Evolutionary conservation across 148 eudicot species (phyloP).

Genomic region (Rheum nobile): DNA sequence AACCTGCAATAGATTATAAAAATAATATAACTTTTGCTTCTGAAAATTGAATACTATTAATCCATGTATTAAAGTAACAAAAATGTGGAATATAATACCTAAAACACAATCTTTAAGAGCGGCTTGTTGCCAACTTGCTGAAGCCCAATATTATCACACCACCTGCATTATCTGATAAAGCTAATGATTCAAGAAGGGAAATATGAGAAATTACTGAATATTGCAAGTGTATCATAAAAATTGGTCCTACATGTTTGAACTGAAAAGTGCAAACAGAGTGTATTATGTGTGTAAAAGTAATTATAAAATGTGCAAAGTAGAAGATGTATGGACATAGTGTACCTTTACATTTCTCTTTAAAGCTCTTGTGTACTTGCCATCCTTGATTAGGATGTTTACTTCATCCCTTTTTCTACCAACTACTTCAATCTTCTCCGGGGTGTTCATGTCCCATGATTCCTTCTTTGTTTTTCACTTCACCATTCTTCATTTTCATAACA

Average conservation of each 20-base stretch:
- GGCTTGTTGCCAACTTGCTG: conserved; percentile 98
- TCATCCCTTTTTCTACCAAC: conserved; percentile 93
- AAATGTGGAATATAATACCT: conserved; percentile 28
- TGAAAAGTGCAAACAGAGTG: too few species aligned
- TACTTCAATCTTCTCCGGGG: conserved; percentile 78
- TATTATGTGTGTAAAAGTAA: too few species aligned
- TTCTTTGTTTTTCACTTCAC: conserved; percentile 89
- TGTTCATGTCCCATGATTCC: conserved; percentile 97
- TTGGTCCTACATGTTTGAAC: too few species aligned
- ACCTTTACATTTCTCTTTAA: conserved; percentile 97
- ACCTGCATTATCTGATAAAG: conserved; percentile 36
- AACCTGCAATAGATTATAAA: conserved; percentile 31
- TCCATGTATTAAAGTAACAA: conserved; percentile 10
- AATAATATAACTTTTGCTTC: neutral
- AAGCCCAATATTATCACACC: conserved; percentile 99
- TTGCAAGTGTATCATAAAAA: too few species aligned
- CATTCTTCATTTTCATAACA: conserved; percentile 86
- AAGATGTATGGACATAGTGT: too few species aligned
- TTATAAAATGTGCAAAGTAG: too few species aligned
- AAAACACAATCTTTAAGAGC: conserved; percentile 88
- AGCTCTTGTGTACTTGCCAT: conserved; percentile 69
- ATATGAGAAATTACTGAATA: too few species aligned
- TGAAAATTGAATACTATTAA: neutral
- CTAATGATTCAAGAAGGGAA: too few species aligned
- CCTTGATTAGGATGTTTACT: conserved; percentile 77